A percentile compares a stretch with the other conserved stretches of the same genome.
phyloP scores from a whole-genome alignment of 495 filamentous ascomycete genomes.

The Penicillium roqueforti region DNA sequence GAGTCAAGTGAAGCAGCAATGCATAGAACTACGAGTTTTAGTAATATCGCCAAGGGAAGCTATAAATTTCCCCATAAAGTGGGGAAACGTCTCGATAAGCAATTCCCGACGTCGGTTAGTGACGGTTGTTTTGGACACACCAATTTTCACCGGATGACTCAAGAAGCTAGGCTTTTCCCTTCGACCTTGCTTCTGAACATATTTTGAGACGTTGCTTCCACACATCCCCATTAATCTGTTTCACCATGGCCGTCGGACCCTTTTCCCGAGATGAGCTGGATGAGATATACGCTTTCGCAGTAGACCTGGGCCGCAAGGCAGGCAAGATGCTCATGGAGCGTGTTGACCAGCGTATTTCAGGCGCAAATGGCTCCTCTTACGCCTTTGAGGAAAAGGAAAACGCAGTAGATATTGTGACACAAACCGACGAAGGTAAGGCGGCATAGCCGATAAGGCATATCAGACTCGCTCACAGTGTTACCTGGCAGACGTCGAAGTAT shows the following conservation, averaged over 20 bases:
- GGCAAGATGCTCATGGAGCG: conserved; percentile 55
- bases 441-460: not conserved
- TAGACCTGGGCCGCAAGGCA: conserved; percentile 59
- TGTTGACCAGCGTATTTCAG: conserved; percentile 40
- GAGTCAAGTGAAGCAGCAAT: no score
- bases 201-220: not conserved
- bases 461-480: conserved; percentile 17
- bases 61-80: not conserved
- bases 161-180: not conserved
- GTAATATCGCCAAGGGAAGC: no score
- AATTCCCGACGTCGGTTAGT: conserved; percentile 14
- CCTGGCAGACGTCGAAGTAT: conserved; percentile 60
- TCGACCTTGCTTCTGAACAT: not conserved
- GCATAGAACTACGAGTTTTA: not conserved
- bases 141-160: conserved; percentile 20
- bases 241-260: conserved; percentile 17
- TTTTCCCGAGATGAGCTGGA: conserved; percentile 46
- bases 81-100: conserved; percentile 18
- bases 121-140: conserved; percentile 20
- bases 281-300: conserved; percentile 61
- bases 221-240: not conserved
- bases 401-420: conserved; percentile 67
- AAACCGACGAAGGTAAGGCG: conserved; percentile 59
- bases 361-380: conserved; percentile 18
- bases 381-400: conserved; percentile 54